A percentile compares a stretch with the other conserved stretches of the same genome.
These are phyloP conservation scores for Acanthamoeba polyphaga DNA, from an alignment of 208 protist species.

Conservation along the genomic window DNA sequence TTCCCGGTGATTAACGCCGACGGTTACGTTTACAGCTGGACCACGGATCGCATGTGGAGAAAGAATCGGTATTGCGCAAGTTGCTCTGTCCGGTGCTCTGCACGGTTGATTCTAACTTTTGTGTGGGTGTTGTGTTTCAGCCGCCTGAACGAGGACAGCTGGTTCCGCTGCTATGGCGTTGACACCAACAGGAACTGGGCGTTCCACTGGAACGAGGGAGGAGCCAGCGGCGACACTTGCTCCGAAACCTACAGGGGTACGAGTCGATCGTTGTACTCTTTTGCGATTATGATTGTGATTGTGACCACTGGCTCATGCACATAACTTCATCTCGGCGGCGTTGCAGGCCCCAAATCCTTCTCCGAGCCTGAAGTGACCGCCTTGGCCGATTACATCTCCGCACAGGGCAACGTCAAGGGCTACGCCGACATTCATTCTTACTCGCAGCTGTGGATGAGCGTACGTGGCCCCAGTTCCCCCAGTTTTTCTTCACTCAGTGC, in stretches of 20 bases:
- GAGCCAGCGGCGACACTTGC: slow-evolving; percentile 24
- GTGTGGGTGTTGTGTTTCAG: neutral
- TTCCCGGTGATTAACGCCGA: neutral
- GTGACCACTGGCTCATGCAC: no score
- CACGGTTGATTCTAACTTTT: no score
- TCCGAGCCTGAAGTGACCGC: neutral
- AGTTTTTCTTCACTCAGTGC: neutral
- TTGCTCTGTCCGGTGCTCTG: no score
- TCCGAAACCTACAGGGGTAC: slow-evolving; percentile 79
- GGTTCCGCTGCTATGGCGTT: slow-evolving; percentile 75
- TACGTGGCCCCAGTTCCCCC: neutral
- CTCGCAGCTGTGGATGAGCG: slow-evolving; percentile 37
- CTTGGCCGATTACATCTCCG: neutral
- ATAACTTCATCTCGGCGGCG: no score
- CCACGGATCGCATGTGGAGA: slow-evolving; percentile 80
- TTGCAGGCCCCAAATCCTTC: neutral
- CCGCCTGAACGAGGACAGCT: neutral
- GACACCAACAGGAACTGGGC: slow-evolving; percentile 84
- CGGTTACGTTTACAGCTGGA: slow-evolving; percentile 75
- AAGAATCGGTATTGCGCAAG: slow-evolving; percentile 73
- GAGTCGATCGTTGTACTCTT: neutral
- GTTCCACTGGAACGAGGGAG: slow-evolving; percentile 80
- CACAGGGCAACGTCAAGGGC: slow-evolving; percentile 30
- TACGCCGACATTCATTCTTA: slow-evolving; percentile 73
- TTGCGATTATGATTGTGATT: no score